A percentile compares a stretch with the other conserved stretches of the same genome.
phyloP scores from a whole-genome alignment of 129 eudicot species.

The Helianthus tuberosus region DNA sequence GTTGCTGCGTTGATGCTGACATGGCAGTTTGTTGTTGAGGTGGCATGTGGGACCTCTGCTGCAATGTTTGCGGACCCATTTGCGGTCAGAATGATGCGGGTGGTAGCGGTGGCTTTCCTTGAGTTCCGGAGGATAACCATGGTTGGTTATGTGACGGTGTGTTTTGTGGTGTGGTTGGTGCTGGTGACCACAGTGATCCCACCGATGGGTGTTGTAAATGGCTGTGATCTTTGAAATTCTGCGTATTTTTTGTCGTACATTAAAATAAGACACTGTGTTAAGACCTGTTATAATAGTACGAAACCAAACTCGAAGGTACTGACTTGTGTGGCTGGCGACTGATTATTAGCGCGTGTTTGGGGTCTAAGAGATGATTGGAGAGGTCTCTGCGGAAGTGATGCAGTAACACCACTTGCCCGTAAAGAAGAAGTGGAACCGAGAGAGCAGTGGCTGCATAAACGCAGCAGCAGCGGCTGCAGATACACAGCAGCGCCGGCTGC shows the following conservation, averaged over 20 bases:
- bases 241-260: conserved; percentile 4
- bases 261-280: neutral
- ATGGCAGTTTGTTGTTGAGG: conserved; percentile 54
- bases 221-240: conserved; percentile 86
- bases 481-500: too few species aligned
- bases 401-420: conserved; percentile 59
- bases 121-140: conserved; percentile 73
- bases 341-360: conserved; percentile 45
- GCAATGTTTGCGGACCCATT: conserved; percentile 59
- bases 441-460: conserved; percentile 21
- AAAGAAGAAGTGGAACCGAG: conserved; percentile 64
- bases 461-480: too few species aligned
- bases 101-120: conserved; percentile 81
- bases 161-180: conserved; percentile 60
- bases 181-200: conserved; percentile 51
- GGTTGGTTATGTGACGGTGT: conserved; percentile 77
- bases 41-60: conserved; percentile 61
- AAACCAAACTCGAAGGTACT: conserved; percentile 22
- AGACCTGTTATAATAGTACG: neutral
- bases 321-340: conserved; percentile 66
- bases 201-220: conserved; percentile 56
- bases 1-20: conserved; percentile 60
- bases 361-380: conserved; percentile 67
- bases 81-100: conserved; percentile 66
- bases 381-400: conserved; percentile 65